Evolutionary conservation across 441 rosid species (phyloP).

Genomic region (Euphorbia celastroides): DNA sequence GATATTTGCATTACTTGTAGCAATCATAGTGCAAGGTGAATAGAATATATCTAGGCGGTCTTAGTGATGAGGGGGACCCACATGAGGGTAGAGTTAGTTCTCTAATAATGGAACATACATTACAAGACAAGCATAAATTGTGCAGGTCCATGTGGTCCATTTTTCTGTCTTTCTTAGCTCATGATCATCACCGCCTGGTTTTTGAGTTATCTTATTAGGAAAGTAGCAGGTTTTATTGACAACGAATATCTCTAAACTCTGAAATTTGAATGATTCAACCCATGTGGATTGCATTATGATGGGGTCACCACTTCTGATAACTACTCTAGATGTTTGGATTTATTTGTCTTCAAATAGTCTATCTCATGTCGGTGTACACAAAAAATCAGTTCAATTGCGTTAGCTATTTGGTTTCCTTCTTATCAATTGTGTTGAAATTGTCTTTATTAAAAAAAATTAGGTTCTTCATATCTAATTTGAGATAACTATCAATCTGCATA

Average conservation of each 20-base stretch:
- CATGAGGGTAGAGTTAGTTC: background rate
- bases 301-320: background rate
- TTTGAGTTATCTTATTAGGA: background rate
- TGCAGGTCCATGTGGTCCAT: background rate
- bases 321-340: background rate
- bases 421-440: background rate
- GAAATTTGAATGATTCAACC: background rate
- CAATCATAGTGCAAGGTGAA: background rate
- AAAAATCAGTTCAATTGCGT: background rate
- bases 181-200: too few species aligned
- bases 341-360: background rate
- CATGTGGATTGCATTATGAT: slow-evolving; percentile 4
- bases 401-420: background rate
- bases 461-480: background rate
- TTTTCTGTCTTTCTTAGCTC: too few species aligned
- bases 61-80: background rate
- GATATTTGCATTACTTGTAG: too few species aligned
- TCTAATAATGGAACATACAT: background rate
- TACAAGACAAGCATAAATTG: background rate
- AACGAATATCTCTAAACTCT: too few species aligned
- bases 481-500: too few species aligned
- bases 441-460: too few species aligned
- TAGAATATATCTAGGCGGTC: slow-evolving; percentile 1
- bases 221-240: background rate
- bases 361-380: background rate